Evolutionary conservation across 2,329 filamentous ascomycete species (phyloP).

Genomic region (Ophiocordyceps camponoti-leonardi): DNA sequence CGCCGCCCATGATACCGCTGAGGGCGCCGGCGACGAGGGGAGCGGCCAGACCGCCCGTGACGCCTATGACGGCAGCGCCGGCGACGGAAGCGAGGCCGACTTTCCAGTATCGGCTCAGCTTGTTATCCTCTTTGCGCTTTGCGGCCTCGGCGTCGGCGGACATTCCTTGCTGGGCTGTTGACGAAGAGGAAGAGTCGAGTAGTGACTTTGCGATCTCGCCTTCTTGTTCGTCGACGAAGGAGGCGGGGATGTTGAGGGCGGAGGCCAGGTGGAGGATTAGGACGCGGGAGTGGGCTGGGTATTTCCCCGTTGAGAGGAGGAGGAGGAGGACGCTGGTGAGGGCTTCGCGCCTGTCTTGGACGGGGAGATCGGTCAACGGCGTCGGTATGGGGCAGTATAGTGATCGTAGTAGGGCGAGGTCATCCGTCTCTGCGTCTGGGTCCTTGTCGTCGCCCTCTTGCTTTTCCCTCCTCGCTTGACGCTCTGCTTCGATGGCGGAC

Average conservation of each 20-base stretch:
- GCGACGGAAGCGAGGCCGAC: constrained; percentile 78
- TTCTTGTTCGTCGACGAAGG: constrained; percentile 51
- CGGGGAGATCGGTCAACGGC: constrained; percentile 36
- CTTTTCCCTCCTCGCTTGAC: constrained; percentile 23
- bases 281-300: constrained; percentile 55
- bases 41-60: constrained; percentile 81
- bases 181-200: constrained; percentile 39
- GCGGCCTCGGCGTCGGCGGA: constrained; percentile 61
- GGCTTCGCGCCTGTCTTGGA: constrained; percentile 42
- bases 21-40: constrained; percentile 76
- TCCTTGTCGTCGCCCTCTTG: constrained; percentile 17
- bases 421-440: constrained; percentile 10
- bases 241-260: constrained; percentile 44
- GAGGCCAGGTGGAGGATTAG: constrained; percentile 52
- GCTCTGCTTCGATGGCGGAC: constrained; percentile 26
- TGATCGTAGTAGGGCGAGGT: constrained; percentile 25
- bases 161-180: constrained; percentile 30
- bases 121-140: constrained; percentile 54
- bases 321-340: constrained; percentile 55
- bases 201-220: constrained; percentile 60
- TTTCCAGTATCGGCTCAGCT: constrained; percentile 64
- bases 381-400: constrained; percentile 36
- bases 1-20: constrained; percentile 67
- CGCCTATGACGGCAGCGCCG: constrained; percentile 76
- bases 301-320: constrained; percentile 54